Percentiles rank a stretch among this genome's conserved stretches.
Evolutionary conservation across 805 yeast genomes (phyloP).

Genomic region (Debaryomyces hansenii): DNA sequence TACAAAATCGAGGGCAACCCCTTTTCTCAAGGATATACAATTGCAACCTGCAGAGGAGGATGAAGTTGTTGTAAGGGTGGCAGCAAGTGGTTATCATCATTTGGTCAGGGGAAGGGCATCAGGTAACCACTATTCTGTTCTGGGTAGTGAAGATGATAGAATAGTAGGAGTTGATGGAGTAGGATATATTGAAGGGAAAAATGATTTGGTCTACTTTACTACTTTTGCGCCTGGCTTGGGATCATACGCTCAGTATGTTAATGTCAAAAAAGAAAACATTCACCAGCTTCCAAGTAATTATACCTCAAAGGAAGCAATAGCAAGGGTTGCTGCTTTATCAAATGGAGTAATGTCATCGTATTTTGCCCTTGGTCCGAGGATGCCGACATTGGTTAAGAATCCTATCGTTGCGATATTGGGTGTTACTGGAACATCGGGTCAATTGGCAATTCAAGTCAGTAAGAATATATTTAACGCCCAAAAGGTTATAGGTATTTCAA

Average conservation of each 20-base stretch:
- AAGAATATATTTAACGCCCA: background rate
- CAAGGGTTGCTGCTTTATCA: conserved; percentile 2
- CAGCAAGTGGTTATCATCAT: conserved; percentile 3
- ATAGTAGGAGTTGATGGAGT: conserved; percentile 6
- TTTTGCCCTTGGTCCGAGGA: background rate
- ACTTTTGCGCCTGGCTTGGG: conserved; percentile 1
- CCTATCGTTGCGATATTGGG: conserved; percentile 2
- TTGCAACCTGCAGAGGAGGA: background rate
- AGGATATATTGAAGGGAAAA: background rate
- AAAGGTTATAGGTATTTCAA: conserved; percentile 1
- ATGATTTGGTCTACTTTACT: conserved; percentile 3
- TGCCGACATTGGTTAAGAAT: background rate
- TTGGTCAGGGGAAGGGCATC: conserved; percentile 3
- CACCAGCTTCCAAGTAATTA: background rate
- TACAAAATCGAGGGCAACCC: background rate
- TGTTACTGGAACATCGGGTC: conserved; percentile 3
- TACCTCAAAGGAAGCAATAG: background rate
- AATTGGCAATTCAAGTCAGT: conserved; percentile 1
- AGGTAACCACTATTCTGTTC: conserved; percentile 1
- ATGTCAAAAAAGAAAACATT: background rate
- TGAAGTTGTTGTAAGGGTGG: background rate
- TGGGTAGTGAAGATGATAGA: background rate
- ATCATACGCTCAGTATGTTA: conserved; percentile 2
- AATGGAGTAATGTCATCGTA: conserved; percentile 1
- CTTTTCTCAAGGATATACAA: background rate